phyloP scores from a whole-genome alignment of 441 rosid species.

The Arabidopsis hybrid region DNA sequence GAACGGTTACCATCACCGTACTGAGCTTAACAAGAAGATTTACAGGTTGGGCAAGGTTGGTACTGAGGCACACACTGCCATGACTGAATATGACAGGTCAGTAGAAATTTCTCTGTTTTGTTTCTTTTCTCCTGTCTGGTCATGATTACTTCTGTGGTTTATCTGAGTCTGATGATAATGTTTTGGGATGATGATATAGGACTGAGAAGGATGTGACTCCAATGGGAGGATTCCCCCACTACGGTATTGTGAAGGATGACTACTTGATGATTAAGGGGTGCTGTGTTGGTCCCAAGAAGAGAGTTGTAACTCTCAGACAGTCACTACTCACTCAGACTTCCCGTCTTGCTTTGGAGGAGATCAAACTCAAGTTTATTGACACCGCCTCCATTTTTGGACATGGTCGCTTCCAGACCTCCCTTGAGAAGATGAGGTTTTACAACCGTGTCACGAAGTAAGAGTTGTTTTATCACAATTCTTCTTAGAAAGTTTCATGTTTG shows the following conservation, averaged over 20 bases:
- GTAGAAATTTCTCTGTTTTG: neutral
- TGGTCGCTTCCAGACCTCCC: slow-evolving; percentile 80
- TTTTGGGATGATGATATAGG: slow-evolving; percentile 48
- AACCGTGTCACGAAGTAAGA: slow-evolving; percentile 54
- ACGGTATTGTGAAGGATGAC: slow-evolving; percentile 83
- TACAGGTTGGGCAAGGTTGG: slow-evolving; percentile 84
- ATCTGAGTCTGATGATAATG: neutral
- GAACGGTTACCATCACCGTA: slow-evolving; percentile 95
- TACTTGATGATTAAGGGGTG: slow-evolving; percentile 91
- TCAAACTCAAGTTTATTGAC: slow-evolving; percentile 85
- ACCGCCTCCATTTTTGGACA: slow-evolving; percentile 87
- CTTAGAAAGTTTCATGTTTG: slow-evolving; percentile 1
- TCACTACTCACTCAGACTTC: slow-evolving; percentile 82
- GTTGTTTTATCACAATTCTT: neutral
- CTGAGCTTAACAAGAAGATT: slow-evolving; percentile 91
- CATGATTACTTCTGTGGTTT: neutral
- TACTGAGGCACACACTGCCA: slow-evolving; percentile 69
- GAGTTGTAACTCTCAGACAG: slow-evolving; percentile 86
- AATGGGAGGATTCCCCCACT: slow-evolving; percentile 93
- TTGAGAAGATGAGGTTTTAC: slow-evolving; percentile 73
- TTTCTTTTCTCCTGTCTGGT: neutral
- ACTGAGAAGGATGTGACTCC: slow-evolving; percentile 91
- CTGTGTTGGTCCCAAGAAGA: slow-evolving; percentile 91
- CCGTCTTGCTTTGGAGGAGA: slow-evolving; percentile 73
- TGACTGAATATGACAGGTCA: slow-evolving; percentile 88